Conservation (phyloP, 148 eudicot species). For the Cornus suecica region DNA sequence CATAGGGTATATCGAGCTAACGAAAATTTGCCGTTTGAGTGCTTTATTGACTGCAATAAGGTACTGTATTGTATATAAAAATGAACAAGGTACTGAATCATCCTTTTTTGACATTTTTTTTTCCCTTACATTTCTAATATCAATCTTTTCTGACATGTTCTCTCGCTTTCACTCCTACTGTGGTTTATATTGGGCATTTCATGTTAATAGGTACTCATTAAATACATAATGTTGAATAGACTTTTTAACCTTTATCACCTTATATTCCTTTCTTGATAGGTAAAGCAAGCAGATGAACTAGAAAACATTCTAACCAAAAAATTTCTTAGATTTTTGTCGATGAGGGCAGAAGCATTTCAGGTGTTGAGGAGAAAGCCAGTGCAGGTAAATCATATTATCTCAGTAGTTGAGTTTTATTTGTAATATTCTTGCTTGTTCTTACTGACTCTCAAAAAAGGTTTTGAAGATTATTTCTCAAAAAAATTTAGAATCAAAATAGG, state of each 20-base stretch:
- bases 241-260: not conserved
- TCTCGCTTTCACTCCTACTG: too few species aligned
- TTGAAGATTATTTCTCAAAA: not conserved
- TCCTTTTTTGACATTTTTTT: not conserved
- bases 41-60: not conserved
- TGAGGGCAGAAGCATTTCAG: slow-evolving; percentile 99
- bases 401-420: not conserved
- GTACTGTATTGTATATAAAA: not conserved
- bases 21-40: not conserved
- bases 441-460: not conserved
- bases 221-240: not conserved
- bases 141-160: not conserved
- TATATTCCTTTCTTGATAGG: slow-evolving; percentile 40
- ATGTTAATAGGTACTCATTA: too few species aligned
- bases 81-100: not conserved
- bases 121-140: not conserved
- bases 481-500: not conserved
- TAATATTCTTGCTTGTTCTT: not conserved
- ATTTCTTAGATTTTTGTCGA: slow-evolving; percentile 91
- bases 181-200: not conserved
- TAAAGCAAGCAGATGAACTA: slow-evolving; percentile 95
- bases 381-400: slow-evolving; percentile 46
- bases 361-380: slow-evolving; percentile 95
- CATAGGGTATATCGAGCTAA: not conserved
- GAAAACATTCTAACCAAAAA: slow-evolving; percentile 92